Conservation (phyloP, 73 alveolate species). For the Paraurostyla sp. region DNA sequence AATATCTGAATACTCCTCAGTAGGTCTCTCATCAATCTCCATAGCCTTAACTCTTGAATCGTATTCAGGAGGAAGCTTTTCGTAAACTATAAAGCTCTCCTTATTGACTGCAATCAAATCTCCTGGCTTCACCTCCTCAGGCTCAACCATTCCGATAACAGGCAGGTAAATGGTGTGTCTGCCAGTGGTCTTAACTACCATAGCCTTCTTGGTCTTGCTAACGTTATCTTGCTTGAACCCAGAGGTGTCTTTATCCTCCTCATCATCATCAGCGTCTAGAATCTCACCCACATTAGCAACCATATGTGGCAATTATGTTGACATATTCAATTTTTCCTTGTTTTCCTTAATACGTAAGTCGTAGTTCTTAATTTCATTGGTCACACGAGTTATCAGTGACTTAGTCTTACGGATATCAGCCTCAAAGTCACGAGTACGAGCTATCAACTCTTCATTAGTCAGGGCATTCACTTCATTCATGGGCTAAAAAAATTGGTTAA, state of each 20-base stretch:
- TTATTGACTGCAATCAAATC: slow-evolving; percentile 99
- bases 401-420: slow-evolving; percentile 68
- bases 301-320: slow-evolving; percentile 97
- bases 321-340: slow-evolving; percentile 88
- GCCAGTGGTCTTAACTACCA: slow-evolving; percentile 92
- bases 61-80: slow-evolving; percentile 98
- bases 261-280: slow-evolving; percentile 89
- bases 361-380: slow-evolving; percentile 48
- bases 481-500: slow-evolving; percentile 55
- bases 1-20: slow-evolving; percentile 99
- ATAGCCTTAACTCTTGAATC: slow-evolving; percentile 98
- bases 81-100: slow-evolving; percentile 98
- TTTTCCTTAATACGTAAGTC: slow-evolving; percentile 86
- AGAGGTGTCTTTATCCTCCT: slow-evolving; percentile 77
- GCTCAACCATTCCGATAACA: slow-evolving; percentile 98
- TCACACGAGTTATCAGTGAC: slow-evolving; percentile 50
- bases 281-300: slow-evolving; percentile 94
- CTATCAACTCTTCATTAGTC: slow-evolving; percentile 71
- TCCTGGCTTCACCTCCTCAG: slow-evolving; percentile 97
- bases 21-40: slow-evolving; percentile 99
- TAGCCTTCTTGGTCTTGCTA: slow-evolving; percentile 67
- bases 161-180: slow-evolving; percentile 99
- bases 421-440: slow-evolving; percentile 67
- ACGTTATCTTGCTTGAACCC: slow-evolving; percentile 49
- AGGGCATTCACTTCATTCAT: slow-evolving; percentile 65